Base-by-base conservation (phyloP, 192 early-diverging fungal species). In the Dissophora ornata region DNA sequence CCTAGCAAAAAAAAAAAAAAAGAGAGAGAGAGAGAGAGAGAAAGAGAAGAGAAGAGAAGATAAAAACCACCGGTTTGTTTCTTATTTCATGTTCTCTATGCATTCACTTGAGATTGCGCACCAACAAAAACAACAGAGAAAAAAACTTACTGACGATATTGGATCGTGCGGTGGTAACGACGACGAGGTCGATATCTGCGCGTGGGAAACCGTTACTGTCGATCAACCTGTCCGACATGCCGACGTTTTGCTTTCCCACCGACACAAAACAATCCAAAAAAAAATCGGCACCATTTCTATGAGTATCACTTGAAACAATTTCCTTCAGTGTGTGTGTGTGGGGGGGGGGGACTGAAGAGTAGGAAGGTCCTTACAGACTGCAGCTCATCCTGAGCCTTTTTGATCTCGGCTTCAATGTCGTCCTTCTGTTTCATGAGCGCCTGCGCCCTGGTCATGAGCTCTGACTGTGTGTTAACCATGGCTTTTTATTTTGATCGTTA, bases 171-270 rank as follows among this genome's bases (percentile, higher is more conserved):
- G 79, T 82, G 22, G 83, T 65, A 12, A 80, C 81, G 10, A 81
- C 62, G 13, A 82, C 83, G 3, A 87, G 63, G 48, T 87, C 84
- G 22, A 87, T 52, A 68, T 87, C 86, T 46, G 70, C 75, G 5
- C 86, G 71, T 4, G 86, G 86, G 66, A 83, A 88, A 4, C 86
- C 84, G 51, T 61, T 34, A 11, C 66, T 52, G 51, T 86, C 86
- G 3, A 84, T 53, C 36, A 88, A 62, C 12, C 69, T 70, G 21
- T 82, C 77, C 3, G 57, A 46, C 84, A 86, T 88, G 32, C 80
- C 80, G 19, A 88, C 75, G 28, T 79, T 79, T 80, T 82, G 80
- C 80, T 84, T 42, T 42, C 34, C 10, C n/a, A n/a, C n/a, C n/a
- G n/a, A n/a, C n/a, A n/a, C n/a, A n/a, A n/a, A n/a, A n/a, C n/a